Conservation (phyloP, 2,329 filamentous ascomycete genomes). For the Passalora sequoiae region DNA sequence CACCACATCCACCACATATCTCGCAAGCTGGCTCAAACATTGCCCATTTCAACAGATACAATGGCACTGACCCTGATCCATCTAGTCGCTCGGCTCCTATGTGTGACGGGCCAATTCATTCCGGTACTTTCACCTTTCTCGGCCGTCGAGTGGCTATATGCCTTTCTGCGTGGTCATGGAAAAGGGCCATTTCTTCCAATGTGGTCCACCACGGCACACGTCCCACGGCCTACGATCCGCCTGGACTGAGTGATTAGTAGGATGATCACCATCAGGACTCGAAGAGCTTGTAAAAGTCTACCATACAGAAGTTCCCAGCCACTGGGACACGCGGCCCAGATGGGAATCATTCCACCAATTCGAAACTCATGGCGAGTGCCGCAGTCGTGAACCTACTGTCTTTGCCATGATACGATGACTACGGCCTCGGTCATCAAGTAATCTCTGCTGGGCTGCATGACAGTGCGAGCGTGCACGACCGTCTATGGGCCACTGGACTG, state of each 20-base stretch:
- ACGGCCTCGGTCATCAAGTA: not conserved
- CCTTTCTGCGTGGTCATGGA: no score
- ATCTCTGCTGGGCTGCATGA: not conserved
- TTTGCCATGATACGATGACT: not conserved
- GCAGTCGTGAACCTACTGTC: not conserved
- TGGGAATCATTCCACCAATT: not conserved
- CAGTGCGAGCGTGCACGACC: not conserved
- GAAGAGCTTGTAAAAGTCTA: not conserved
- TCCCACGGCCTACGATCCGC: not conserved
- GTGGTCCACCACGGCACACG: no score
- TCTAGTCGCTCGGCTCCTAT: not conserved
- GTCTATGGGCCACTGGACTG: not conserved
- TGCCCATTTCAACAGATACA: not conserved
- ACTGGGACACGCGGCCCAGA: not conserved
- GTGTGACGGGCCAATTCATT: not conserved
- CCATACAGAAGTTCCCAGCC: not conserved
- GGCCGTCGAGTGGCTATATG: conserved; percentile 1
- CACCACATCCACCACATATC: not conserved
- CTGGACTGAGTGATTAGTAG: not conserved
- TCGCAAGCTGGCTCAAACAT: not conserved
- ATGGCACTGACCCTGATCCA: not conserved
- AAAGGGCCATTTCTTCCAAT: no score
- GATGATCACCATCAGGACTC: not conserved
- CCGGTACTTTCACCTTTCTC: not conserved
- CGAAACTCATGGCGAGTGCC: not conserved